Percentiles rank a stretch among this genome's conserved stretches.
phyloP scores from a whole-genome alignment of 305 asterid genomes.

The Lippia alba region DNA sequence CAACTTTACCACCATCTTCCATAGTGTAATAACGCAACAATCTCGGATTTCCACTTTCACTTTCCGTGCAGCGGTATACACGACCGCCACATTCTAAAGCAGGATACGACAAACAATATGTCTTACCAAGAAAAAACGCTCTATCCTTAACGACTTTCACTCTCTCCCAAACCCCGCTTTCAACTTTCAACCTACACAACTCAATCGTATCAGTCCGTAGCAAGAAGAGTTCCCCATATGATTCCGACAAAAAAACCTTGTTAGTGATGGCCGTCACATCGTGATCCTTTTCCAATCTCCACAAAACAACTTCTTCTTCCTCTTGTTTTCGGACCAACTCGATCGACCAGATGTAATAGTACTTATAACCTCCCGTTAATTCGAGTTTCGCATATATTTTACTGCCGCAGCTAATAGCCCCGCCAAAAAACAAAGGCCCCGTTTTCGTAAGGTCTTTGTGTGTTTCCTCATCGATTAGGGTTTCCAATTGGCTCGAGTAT shows the following conservation, averaged over 20 bases:
- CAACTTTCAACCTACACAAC: not conserved
- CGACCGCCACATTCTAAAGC: not conserved
- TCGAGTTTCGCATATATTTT: not conserved
- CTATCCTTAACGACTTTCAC: not conserved
- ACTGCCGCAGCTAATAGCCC: not conserved
- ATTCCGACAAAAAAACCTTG: not conserved
- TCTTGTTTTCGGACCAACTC: not conserved
- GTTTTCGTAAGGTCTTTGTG: no score
- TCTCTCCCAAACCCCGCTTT: not conserved
- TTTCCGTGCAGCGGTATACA: no score
- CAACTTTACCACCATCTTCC: not conserved
- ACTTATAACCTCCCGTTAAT: not conserved
- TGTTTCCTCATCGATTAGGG: no score
- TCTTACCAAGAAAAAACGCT: not conserved
- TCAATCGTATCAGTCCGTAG: not conserved
- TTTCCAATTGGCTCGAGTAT: not conserved
- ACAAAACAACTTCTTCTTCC: not conserved
- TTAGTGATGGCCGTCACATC: no score
- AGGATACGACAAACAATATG: not conserved
- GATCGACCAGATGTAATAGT: not conserved
- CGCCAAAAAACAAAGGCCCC: not conserved
- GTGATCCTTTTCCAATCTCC: no score
- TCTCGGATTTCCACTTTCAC: not conserved
- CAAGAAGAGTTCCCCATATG: not conserved
- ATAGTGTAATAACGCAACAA: not conserved